Percentiles rank a stretch among this genome's conserved stretches.
phyloP scores from a whole-genome alignment of 2,329 filamentous ascomycete species.

The Aspergillus costaricaensis region DNA sequence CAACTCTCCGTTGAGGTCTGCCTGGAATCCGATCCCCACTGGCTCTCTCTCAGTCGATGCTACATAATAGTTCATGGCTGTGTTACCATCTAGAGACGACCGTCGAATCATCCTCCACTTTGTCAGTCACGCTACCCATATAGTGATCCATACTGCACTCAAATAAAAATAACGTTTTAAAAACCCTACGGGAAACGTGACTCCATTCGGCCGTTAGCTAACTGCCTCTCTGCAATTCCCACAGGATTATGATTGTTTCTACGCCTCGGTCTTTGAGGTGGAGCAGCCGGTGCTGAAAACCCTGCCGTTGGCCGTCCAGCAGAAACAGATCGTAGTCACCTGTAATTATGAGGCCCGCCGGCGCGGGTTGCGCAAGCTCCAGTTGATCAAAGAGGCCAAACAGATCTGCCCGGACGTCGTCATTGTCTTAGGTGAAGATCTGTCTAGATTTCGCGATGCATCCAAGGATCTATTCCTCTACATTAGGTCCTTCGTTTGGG shows the following conservation, averaged over 20 bases:
- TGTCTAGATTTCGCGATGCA: constrained; percentile 79
- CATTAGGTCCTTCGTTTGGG: constrained; percentile 75
- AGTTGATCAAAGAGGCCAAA: constrained; percentile 80
- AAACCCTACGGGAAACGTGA: background rate
- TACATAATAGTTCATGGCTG: constrained; percentile 17
- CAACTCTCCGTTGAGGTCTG: no score
- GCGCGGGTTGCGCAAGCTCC: constrained; percentile 69
- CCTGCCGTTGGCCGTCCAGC: constrained; percentile 78
- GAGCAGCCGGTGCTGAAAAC: constrained; percentile 72
- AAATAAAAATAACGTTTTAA: background rate
- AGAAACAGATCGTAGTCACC: constrained; percentile 90
- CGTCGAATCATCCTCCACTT: constrained; percentile 77
- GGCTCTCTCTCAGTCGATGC: background rate
- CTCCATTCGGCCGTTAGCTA: background rate
- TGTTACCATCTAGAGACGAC: constrained; percentile 52
- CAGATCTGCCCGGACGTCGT: constrained; percentile 79
- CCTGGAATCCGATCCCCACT: background rate
- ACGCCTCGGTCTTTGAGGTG: constrained; percentile 85
- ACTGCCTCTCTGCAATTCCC: constrained; percentile 1
- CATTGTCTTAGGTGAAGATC: constrained; percentile 82
- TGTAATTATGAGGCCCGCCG: constrained; percentile 90
- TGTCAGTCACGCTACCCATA: constrained; percentile 51
- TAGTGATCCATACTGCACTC: background rate
- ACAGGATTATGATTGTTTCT: constrained; percentile 72
- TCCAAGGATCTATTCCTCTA: constrained; percentile 80